Evolutionary conservation across 495 filamentous ascomycete genomes (phyloP), one percentile per base, ranked within the genome.

Genomic region (Aspergillus funiculosus): DNA sequence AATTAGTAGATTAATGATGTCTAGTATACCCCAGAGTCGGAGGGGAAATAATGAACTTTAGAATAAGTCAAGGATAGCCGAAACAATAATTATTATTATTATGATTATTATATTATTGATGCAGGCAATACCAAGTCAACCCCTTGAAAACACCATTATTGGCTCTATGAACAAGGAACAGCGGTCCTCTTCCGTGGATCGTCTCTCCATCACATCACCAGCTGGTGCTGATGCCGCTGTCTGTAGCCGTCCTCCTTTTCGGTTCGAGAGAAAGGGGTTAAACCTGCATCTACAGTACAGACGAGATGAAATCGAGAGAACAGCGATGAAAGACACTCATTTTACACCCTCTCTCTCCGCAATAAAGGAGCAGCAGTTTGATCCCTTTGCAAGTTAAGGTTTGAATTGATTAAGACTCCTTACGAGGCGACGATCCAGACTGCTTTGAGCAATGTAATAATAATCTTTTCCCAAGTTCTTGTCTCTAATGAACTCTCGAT

Each of bases 161-260:
- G 48, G 48, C 36, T 50, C 44, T 31, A 2, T 43, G 41, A 39
- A 52, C 51, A 58, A 50, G 55, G 51, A 54, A 58, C 48, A 46
- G 44, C 51, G 39, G 51, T 49, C 40, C 47, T 45, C 41, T 48
- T 57, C 54, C 54, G 44, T 57, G 54, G 54, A 54, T 58, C 50
- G 45, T 43, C 49, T 43, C 42, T 38, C 44, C 50, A 48, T 50
- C 52, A 26, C 38, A 39, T 41, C 21, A 38, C 28, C 38, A 38
- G 48, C 42, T 26, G 48, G 42, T 48, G 53, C 46, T 53, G 52
- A 51, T 43, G 39, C 49, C 43, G 34, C 27, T 27, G 36, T 40
- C 37, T 40, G 46, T n/a, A 38, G 24, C 43, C 26, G 22, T 24
- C 21, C 20, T 40, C 8, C 21, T 29, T 45, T 25, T 43, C 44